Conservation (phyloP, 306 rosid species). For the Quercus dentata region DNA sequence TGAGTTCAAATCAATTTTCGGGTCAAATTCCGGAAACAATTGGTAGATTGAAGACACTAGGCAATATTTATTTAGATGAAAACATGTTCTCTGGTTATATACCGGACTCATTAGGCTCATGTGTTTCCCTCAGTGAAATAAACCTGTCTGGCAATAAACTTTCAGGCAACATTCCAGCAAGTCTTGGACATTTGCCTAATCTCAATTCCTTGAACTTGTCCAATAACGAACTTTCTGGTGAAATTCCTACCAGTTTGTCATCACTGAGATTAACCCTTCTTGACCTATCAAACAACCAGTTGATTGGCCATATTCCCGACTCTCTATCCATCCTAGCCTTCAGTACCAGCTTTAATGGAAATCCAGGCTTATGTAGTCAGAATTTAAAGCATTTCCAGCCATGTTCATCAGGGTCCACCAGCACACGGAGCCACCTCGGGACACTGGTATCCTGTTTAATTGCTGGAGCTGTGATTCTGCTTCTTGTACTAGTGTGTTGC, state of each 20-base stretch:
- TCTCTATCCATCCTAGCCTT: conserved; percentile 57
- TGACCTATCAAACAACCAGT: conserved; percentile 63
- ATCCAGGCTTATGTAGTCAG: conserved; percentile 77
- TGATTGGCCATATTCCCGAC: conserved; percentile 64
- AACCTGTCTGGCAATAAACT: conserved; percentile 58
- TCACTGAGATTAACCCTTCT: conserved; percentile 64
- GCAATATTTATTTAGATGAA: conserved; percentile 39
- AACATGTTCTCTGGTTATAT: conserved; percentile 63
- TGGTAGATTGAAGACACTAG: conserved; percentile 59
- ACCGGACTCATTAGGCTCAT: conserved; percentile 72
- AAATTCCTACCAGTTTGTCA: conserved; percentile 62
- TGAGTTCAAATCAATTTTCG: conserved; percentile 52
- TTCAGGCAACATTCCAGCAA: conserved; percentile 55
- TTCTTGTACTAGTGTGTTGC: conserved; percentile 32
- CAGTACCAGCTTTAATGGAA: conserved; percentile 55
- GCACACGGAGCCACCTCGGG: conserved; percentile 21
- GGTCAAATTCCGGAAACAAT: conserved; percentile 61
- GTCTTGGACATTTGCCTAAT: conserved; percentile 59
- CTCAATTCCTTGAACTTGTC: conserved; percentile 80
- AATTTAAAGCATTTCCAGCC: conserved; percentile 31
- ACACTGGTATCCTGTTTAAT: conserved; percentile 40
- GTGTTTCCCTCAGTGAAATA: conserved; percentile 51
- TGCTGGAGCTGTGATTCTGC: conserved; percentile 43
- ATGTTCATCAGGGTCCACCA: conserved; percentile 42
- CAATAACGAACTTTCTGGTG: conserved; percentile 58